phyloP scores from a whole-genome alignment of 1,284 basidiomycete species.

The Sanguinoderma infundibulare region DNA sequence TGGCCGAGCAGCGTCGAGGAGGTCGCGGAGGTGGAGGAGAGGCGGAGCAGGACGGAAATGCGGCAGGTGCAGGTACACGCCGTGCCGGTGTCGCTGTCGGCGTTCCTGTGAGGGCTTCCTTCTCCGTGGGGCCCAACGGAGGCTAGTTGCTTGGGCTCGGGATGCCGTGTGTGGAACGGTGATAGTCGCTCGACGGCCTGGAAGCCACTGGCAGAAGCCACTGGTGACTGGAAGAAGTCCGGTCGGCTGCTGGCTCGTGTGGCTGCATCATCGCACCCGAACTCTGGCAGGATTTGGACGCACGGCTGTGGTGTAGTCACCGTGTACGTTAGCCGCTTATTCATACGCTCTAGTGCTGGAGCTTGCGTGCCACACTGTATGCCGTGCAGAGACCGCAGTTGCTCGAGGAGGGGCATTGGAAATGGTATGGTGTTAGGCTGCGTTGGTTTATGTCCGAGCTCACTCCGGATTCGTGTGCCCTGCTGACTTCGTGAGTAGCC shows the following conservation, averaged over 20 bases:
- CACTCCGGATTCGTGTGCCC: not conserved
- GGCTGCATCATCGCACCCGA: not conserved
- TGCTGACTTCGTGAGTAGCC: constrained; percentile 7
- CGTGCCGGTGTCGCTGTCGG: constrained; percentile 24
- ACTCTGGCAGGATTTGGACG: not conserved
- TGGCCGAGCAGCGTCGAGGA: constrained; percentile 9
- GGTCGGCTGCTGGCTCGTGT: not conserved
- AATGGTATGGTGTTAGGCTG: not conserved
- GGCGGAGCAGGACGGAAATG: constrained; percentile 23
- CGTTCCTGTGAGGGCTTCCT: constrained; percentile 7
- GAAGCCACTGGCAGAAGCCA: no score
- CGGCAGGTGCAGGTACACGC: constrained; percentile 22
- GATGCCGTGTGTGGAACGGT: not conserved
- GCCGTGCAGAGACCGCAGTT: not conserved
- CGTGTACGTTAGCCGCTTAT: not conserved
- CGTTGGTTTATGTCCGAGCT: not conserved
- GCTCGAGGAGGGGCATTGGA: not conserved
- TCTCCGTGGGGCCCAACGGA: not conserved
- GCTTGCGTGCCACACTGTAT: not conserved
- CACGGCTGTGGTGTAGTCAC: not conserved
- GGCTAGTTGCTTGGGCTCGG: not conserved
- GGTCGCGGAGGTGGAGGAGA: not conserved
- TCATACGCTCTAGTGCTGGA: not conserved
- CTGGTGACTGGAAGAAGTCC: no score
- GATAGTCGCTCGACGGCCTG: not conserved